Evolutionary conservation across 176 grass and related monocot genomes (phyloP).

Genomic region (Oropetium thomaeum): DNA sequence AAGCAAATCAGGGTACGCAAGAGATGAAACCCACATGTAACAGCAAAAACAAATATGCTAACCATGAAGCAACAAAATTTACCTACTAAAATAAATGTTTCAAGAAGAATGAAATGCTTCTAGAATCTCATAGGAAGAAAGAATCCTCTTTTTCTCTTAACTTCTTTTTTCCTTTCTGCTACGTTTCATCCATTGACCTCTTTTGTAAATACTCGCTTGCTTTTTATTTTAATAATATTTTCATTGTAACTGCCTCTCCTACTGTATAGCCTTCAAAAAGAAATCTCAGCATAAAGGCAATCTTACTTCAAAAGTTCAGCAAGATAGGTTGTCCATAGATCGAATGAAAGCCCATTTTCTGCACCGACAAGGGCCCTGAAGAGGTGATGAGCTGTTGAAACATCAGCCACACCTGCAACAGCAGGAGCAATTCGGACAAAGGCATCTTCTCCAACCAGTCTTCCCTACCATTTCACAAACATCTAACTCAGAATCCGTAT

Average conservation of each 20-base stretch:
- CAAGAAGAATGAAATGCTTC: not conserved
- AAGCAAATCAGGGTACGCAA: not conserved
- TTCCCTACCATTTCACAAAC: constrained; percentile 61
- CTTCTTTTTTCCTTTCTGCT: not conserved
- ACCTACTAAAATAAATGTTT: not conserved
- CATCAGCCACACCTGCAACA: constrained; percentile 73
- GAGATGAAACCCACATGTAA: not conserved
- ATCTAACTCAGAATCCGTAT: constrained; percentile 30
- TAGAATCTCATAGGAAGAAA: not conserved
- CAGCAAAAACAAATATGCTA: not conserved
- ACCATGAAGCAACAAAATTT: not conserved
- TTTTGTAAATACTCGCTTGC: not conserved
- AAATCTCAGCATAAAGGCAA: constrained; percentile 19
- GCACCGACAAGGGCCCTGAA: constrained; percentile 81
- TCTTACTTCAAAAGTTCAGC: constrained; percentile 87
- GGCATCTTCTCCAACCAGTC: constrained; percentile 83
- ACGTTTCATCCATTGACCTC: not conserved
- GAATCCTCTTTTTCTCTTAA: not conserved
- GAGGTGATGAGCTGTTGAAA: constrained; percentile 72
- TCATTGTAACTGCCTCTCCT: not conserved
- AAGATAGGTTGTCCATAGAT: constrained; percentile 76
- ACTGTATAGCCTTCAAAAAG: not conserved
- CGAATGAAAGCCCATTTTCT: constrained; percentile 69
- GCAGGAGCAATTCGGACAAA: constrained; percentile 91
- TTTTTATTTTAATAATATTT: not conserved